Evolutionary conservation across 257 asterid species (phyloP).

Genomic region (Osmanthus fragrans): DNA sequence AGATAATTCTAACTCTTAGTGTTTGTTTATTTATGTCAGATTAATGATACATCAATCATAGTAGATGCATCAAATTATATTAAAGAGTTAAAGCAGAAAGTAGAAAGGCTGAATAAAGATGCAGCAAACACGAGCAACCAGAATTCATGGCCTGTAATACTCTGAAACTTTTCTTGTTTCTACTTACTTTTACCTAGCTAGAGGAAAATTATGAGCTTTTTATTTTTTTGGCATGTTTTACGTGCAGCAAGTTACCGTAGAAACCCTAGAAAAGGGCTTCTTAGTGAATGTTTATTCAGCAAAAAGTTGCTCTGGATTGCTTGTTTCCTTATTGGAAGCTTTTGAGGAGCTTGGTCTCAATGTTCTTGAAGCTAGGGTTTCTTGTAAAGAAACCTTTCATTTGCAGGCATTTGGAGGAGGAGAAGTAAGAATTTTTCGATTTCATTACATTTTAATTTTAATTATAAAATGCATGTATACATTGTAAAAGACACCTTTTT

Average conservation of each 20-base stretch:
- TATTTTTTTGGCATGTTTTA: background rate
- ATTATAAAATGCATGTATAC: background rate
- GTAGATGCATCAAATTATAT: constrained; percentile 77
- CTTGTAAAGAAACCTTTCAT: constrained; percentile 67
- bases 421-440: constrained; percentile 46
- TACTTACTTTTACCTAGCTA: background rate
- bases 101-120: constrained; percentile 63
- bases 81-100: constrained; percentile 71
- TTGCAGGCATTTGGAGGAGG: constrained; percentile 87
- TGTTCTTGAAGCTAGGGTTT: constrained; percentile 89
- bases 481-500: background rate
- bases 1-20: background rate
- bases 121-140: constrained; percentile 40
- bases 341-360: constrained; percentile 80
- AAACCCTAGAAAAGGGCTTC: constrained; percentile 82
- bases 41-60: constrained; percentile 67
- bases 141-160: constrained; percentile 50
- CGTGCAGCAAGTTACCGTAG: constrained; percentile 66
- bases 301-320: constrained; percentile 72
- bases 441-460: background rate
- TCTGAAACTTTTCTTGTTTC: background rate
- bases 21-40: constrained; percentile 38
- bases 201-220: background rate
- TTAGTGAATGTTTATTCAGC: constrained; percentile 66
- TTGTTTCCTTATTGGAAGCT: constrained; percentile 61